Base-by-base conservation (phyloP, 805 yeast genomes). In the Cyberlindnera meyerae region DNA sequence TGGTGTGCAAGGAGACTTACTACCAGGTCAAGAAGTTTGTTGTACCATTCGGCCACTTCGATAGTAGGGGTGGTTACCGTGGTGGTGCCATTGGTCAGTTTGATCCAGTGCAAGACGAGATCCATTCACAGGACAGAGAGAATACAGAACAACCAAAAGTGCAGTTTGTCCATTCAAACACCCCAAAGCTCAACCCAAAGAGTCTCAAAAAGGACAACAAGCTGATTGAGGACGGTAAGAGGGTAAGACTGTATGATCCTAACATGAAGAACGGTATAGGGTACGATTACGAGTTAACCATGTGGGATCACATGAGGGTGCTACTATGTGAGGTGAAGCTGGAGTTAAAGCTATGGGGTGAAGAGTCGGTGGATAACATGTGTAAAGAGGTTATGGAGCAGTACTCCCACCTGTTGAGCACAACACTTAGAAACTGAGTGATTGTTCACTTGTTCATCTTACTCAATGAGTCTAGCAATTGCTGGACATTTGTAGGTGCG, bases 41-140 rank as follows among this genome's bases (percentile, higher is more conserved):
- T 0, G 52, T 54, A 8, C 56, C 68, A 2, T 55, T 63, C 33
- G 75, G 75, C 8, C 67, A 70, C 43, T 57, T 63, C 46, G 37
- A 42, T 3, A 44, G 44, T 6, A 25, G 33, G 6, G 54, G 58
- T 31, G 58, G 52, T 13, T 79, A 68, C 49, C 60, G 66, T 14
- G 88, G 87, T 11, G 70, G 77, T 11, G 86, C 82, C 4, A 82
- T 83, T 85, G 77, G 79, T 3, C 94, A 83, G 57, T 75, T 62
- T 43, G 77, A 81, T 52, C 84, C 87, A 2, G 58, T 66, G 8
- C 70, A 68, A 31, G 90, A 82, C 55, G 73, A 61, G 38, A 30
- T 41, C 11, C 44, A 42, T 18, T 44, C 44, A 27, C 24, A 42
- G 13, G 36, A 36, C 13, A 29, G 28, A 7, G 33, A 32, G 12